Evolutionary conservation across 2,329 filamentous ascomycete species (phyloP), one percentile per base, ranked within the genome.

Genomic region (Fonsecaea multimorphosa): DNA sequence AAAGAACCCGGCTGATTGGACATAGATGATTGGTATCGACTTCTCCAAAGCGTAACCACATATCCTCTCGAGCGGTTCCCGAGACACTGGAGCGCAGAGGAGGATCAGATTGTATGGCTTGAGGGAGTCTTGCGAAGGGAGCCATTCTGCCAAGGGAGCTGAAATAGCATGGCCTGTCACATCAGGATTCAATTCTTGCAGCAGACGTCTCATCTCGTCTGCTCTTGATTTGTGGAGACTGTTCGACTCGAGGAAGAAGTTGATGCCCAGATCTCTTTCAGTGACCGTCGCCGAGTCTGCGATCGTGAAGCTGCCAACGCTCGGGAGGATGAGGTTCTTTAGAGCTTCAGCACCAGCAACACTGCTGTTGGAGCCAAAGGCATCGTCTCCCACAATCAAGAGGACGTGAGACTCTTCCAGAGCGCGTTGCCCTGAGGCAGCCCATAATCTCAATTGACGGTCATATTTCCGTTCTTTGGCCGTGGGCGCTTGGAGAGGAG

Each of bases 311-410:
- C 88, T 87, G 8, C 95, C 96, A 73, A 98, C 91, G 2, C 93
- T 92, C 64, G 95, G 95, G 8, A 99, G 82, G 2, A 99, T 91
- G n/a, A 99, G 86, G 76, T 99, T 99, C 84, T 99, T 99, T 68
- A 99, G 85, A 0, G 93, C 89, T 78, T 99, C 95, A 12, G 96
- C 85, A 14, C 93, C 95, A 36, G 93, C 91, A 1, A 93, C 91
- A 40, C 66, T 72, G 60, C 68, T 72, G 58, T 70, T 71, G 14
- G 71, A 73, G 9, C 71, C 72, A 31, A 53, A 49, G 19, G 22
- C 44, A 12, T 64, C 58, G 31, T 71, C 66, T 9, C 94, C 94
- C 1, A 92, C 91, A 67, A 99, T 82, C 4, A 99, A 85, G 12
- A 98, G 86, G n/a, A 99, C 89, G 72, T 96, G 91, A 24, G 95